These are phyloP conservation scores for Nakazawaea sp. DNA, from an alignment of 805 yeast species.

Conservation along the genomic window DNA sequence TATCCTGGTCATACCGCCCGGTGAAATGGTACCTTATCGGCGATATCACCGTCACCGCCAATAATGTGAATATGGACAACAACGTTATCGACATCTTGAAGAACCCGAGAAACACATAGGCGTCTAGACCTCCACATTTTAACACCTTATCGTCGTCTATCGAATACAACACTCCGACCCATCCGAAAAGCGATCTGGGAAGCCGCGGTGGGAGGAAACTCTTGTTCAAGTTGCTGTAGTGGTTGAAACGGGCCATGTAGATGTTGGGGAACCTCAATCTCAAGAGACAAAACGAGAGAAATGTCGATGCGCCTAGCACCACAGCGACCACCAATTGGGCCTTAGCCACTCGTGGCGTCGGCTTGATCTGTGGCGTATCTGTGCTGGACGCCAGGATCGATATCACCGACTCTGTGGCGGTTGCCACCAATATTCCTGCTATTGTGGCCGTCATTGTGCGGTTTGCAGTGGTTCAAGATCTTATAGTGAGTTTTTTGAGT, in stretches of 20 bases:
- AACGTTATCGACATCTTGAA: slow-evolving; percentile 49
- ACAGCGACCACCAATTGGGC: slow-evolving; percentile 72
- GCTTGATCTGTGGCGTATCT: slow-evolving; percentile 10
- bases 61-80: slow-evolving; percentile 32
- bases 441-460: no score
- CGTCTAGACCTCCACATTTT: slow-evolving; percentile 52
- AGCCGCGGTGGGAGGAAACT: slow-evolving; percentile 51
- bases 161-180: slow-evolving; percentile 41
- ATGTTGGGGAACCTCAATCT: slow-evolving; percentile 72
- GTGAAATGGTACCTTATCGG: slow-evolving; percentile 48
- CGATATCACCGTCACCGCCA: slow-evolving; percentile 42
- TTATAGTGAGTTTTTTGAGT: no score
- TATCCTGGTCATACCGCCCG: slow-evolving; percentile 36
- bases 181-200: slow-evolving; percentile 43
- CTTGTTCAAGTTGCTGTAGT: slow-evolving; percentile 31
- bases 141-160: slow-evolving; percentile 45
- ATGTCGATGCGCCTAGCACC: slow-evolving; percentile 60
- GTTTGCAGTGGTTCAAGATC: no score
- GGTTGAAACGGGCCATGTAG: slow-evolving; percentile 71
- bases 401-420: no score
- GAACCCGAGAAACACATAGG: slow-evolving; percentile 51
- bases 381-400: no score
- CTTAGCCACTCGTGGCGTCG: slow-evolving; percentile 50
- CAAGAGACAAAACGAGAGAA: slow-evolving; percentile 61
- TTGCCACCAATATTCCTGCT: no score